phyloP scores from a whole-genome alignment of 2,329 filamentous ascomycete species.

The Tolypocladium ovalisporum region DNA sequence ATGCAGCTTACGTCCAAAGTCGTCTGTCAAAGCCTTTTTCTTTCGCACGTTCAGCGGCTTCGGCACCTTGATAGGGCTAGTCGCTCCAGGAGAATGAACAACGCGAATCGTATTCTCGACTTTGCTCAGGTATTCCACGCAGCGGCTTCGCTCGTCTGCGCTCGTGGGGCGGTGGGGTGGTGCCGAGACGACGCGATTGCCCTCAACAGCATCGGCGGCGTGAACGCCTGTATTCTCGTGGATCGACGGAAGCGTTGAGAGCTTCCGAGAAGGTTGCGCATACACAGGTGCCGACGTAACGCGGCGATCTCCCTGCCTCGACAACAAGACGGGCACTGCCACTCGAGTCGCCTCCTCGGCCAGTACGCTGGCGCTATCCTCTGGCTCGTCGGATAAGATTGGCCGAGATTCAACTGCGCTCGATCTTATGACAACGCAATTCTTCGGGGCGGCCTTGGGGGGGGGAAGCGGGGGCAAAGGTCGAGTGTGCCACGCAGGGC shows the following conservation, averaged over 20 bases:
- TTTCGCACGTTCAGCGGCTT: slow-evolving; percentile 31
- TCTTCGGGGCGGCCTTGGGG: slow-evolving; percentile 12
- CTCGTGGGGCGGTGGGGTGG: slow-evolving; percentile 24
- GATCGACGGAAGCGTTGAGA: slow-evolving; percentile 36
- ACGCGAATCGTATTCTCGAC: slow-evolving; percentile 43
- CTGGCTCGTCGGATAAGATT: slow-evolving; percentile 13
- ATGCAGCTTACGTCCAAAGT: slow-evolving; percentile 10
- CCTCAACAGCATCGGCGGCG: slow-evolving; percentile 16
- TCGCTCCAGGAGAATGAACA: slow-evolving; percentile 35
- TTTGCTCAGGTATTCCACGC: slow-evolving; percentile 32
- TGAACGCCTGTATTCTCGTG: slow-evolving; percentile 25
- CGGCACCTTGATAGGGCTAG: slow-evolving; percentile 22
- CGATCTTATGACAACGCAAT: slow-evolving; percentile 6
- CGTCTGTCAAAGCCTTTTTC: slow-evolving; percentile 15
- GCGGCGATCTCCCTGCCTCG: slow-evolving; percentile 30
- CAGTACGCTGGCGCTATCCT: slow-evolving; percentile 8
- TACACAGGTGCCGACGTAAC: slow-evolving; percentile 40
- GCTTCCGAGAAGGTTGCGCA: slow-evolving; percentile 24
- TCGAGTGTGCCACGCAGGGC: slow-evolving; percentile 32
- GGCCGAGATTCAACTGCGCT: slow-evolving; percentile 11
- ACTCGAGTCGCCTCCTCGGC: slow-evolving; percentile 15
- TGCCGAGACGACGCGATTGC: slow-evolving; percentile 34
- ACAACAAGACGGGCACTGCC: slow-evolving; percentile 19
- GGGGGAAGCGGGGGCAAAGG: slow-evolving; percentile 40
- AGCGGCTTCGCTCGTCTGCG: slow-evolving; percentile 20